Base-by-base conservation (phyloP, 495 filamentous ascomycete genomes). In the Echria macrotheca region DNA sequence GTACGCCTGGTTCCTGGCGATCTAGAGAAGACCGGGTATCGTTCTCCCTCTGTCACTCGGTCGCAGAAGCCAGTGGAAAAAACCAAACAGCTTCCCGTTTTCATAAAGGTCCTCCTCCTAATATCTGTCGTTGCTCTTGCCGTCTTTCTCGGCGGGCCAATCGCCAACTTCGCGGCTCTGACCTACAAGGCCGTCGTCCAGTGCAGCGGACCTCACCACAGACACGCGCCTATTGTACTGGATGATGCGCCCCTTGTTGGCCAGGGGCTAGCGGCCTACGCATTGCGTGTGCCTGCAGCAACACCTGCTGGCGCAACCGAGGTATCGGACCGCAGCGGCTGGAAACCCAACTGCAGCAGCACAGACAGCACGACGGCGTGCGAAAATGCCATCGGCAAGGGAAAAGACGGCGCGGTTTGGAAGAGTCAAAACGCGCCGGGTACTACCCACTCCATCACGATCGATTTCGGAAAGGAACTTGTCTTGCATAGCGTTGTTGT, bases 291-390 rank as follows among this genome's bases (percentile, higher is more conserved):
- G n/a, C n/a, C n/a, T n/a, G n/a, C n/a, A n/a, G n/a, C n/a, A n/a
- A n/a, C n/a, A n/a, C n/a, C n/a, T n/a, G n/a, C n/a, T n/a, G n/a
- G n/a, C n/a, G n/a, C n/a, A n/a, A n/a, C n/a, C n/a, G n/a, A n/a
- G 5, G 22, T 44, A 28, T 5, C 22, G 29, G 41, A 44, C 41
- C 41, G 41, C 23, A 17, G 7, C 12, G 22, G 22, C 23, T 44
- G 41, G 41, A 44, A 44, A 44, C 22, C 24, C 9, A 18, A 11
- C 8, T 44, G 41, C 41, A 44, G 41, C 41, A 44, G 12, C 23
- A 18, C 12, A 5, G 17, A 26, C 14, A n/a, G 14, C 12, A 17
- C 9, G 12, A n/a, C n/a, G n/a, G n/a, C n/a, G n/a, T 44, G 41
- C 23, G 24, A 17, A 22, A 44, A 28, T 2, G 41, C 24, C 5